These are phyloP conservation scores for Metschnikowia kofuensis DNA, from an alignment of 805 yeast species.

Conservation along the genomic window DNA sequence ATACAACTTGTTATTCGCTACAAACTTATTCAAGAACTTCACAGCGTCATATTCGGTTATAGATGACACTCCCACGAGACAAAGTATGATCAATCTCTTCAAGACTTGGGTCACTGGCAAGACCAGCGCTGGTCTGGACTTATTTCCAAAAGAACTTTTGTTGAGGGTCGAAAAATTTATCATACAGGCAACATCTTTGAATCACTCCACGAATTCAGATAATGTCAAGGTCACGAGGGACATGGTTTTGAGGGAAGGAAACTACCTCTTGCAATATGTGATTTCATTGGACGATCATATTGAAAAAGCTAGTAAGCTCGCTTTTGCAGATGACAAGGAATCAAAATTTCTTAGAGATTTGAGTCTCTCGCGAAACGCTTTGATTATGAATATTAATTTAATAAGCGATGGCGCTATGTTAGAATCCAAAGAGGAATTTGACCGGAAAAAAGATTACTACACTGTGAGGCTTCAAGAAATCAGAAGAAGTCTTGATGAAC, in stretches of 20 bases:
- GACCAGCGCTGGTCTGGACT: constrained; percentile 32
- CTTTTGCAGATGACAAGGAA: constrained; percentile 5
- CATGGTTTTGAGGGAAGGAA: constrained; percentile 34
- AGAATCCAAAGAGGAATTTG: constrained; percentile 26
- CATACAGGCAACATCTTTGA: constrained; percentile 35
- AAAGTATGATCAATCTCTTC: constrained; percentile 37
- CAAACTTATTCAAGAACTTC: constrained; percentile 32
- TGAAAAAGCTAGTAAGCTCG: constrained; percentile 17
- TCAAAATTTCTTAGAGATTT: constrained; percentile 9
- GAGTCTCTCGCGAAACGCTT: constrained; percentile 24
- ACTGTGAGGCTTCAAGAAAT: constrained; percentile 22
- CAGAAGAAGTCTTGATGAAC: constrained; percentile 27
- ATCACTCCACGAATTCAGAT: constrained; percentile 12
- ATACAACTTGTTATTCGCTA: constrained; percentile 37
- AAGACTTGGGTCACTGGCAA: constrained; percentile 38
- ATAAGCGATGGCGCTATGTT: constrained; percentile 29
- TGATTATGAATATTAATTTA: constrained; percentile 30
- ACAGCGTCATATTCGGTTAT: constrained; percentile 39
- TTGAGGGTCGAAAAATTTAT: constrained; percentile 37
- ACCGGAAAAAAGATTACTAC: constrained; percentile 21
- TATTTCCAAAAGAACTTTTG: constrained; percentile 31
- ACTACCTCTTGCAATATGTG: constrained; percentile 33
- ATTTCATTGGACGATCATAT: constrained; percentile 29
- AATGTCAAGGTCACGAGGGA: constrained; percentile 22
- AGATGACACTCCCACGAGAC: constrained; percentile 39